Base-by-base conservation (phyloP, 129 eudicot species). In the Rutidosis leptorrhynchoides region DNA sequence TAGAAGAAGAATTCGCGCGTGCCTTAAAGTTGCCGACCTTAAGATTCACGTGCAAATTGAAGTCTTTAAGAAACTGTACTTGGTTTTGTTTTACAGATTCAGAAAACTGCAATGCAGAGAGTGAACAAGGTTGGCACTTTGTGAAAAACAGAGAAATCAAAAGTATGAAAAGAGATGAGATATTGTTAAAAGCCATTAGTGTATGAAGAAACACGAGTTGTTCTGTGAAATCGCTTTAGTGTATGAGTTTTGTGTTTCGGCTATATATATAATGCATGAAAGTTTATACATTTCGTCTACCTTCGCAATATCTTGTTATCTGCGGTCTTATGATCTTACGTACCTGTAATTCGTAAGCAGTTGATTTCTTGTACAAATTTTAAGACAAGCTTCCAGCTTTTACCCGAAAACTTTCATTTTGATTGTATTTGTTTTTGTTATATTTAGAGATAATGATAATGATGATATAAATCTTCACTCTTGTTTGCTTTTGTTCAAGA, bases 21-120 rank as follows among this genome's bases (percentile, higher is more conserved):
- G 46, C 48, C 46, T 19, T 19, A 1, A 30, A n/a, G 46, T n/a
- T 8, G 15, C 32, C 20, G 27, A 2, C 45, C 4, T 30, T 27
- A 17, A 8, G 46, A 19, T 19, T 60, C 16, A 10, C 46, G 27
- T 60, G 46, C 65, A 60, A 27, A 60, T 60, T 60, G 65, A 60
- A 33, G 65, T 60, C 65, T 60, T 60, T 7, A 21, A 60, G 11
- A 32, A 29, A 30, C 33, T 60, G 60, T 29, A 21, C 16, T 60
- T 59, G 25, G 62, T n/a, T 27, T 59, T 16, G 19, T 59, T 14
- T 29, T 6, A 7, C 6, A 59, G 24, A 29, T 16, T 0, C 16
- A 30, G 43, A 59, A 29, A 29, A 59, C 64, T 59, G 6, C 21
- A 59, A 27, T 8, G 37, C 6, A 7, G 63, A 58, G 35, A 27